These are phyloP conservation scores for Monosporascus sp. DNA, from an alignment of 2,329 filamentous ascomycete genomes.

Conservation along the genomic window DNA sequence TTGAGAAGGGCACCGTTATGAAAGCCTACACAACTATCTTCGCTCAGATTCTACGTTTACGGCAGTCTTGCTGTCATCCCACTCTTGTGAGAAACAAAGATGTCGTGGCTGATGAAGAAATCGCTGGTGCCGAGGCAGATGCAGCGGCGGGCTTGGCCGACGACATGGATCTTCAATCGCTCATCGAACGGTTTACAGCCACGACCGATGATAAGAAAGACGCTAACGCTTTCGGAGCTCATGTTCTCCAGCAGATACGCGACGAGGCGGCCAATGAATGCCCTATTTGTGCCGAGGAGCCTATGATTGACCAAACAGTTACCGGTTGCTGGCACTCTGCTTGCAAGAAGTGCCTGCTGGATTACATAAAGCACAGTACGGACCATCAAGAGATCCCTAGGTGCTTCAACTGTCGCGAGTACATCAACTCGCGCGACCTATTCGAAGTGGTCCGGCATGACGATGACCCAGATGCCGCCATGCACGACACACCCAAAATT, in stretches of 20 bases:
- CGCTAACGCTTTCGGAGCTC: slow-evolving; percentile 71
- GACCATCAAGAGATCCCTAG: slow-evolving; percentile 70
- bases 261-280: slow-evolving; percentile 86
- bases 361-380: slow-evolving; percentile 82
- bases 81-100: slow-evolving; percentile 80
- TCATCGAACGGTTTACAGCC: slow-evolving; percentile 79
- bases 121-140: slow-evolving; percentile 72
- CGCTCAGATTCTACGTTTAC: slow-evolving; percentile 86
- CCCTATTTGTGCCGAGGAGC: slow-evolving; percentile 90
- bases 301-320: slow-evolving; percentile 90
- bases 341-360: slow-evolving; percentile 86
- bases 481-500: slow-evolving; percentile 43
- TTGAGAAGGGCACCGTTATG: slow-evolving; percentile 87
- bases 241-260: slow-evolving; percentile 86
- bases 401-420: slow-evolving; percentile 87
- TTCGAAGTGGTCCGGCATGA: slow-evolving; percentile 89
- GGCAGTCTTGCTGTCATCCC: slow-evolving; percentile 93
- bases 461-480: slow-evolving; percentile 43
- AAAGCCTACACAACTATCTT: slow-evolving; percentile 97
- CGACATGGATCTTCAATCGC: slow-evolving; percentile 87
- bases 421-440: slow-evolving; percentile 75
- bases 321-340: slow-evolving; percentile 98
- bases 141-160: slow-evolving; percentile 77
- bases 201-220: slow-evolving; percentile 57
- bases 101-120: slow-evolving; percentile 81